Conservation (phyloP, 176 grass and related monocot species). For the Aegilops speltoides region DNA sequence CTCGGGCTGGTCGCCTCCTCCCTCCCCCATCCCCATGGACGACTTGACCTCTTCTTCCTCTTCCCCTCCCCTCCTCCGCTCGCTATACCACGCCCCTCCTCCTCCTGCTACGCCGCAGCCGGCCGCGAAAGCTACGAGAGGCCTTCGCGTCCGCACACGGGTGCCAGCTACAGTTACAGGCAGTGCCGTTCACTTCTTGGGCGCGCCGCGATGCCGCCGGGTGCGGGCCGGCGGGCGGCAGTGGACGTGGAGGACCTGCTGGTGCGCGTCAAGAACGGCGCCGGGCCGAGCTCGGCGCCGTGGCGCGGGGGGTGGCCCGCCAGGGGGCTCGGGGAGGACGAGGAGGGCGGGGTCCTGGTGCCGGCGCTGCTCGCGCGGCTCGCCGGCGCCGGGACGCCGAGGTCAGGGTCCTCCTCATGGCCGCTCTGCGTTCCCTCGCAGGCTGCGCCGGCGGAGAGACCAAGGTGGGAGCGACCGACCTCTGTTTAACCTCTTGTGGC, state of each 20-base stretch:
- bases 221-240: neutral
- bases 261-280: slow-evolving; percentile 59
- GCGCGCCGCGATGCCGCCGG: slow-evolving; percentile 34
- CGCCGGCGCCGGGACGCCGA: slow-evolving; percentile 24
- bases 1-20: slow-evolving; percentile 23
- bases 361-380: slow-evolving; percentile 50
- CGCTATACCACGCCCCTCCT: neutral
- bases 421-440: slow-evolving; percentile 49
- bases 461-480: slow-evolving; percentile 40
- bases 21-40: neutral
- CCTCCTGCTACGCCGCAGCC: too few relatives aligned
- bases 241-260: slow-evolving; percentile 65
- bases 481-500: too few relatives aligned
- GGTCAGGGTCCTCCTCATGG: slow-evolving; percentile 57
- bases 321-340: slow-evolving; percentile 50
- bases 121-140: too few relatives aligned
- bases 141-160: too few relatives aligned
- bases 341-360: slow-evolving; percentile 50
- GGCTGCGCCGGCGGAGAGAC: slow-evolving; percentile 25
- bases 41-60: slow-evolving; percentile 49
- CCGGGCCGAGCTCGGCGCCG: slow-evolving; percentile 34
- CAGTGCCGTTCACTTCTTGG: neutral
- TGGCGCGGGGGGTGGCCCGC: slow-evolving; percentile 32
- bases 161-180: too few relatives aligned
- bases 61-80: neutral